These are phyloP conservation scores for Macrolepiota dolichaula DNA, from an alignment of 768 basidiomycete species.

Conservation along the genomic window DNA sequence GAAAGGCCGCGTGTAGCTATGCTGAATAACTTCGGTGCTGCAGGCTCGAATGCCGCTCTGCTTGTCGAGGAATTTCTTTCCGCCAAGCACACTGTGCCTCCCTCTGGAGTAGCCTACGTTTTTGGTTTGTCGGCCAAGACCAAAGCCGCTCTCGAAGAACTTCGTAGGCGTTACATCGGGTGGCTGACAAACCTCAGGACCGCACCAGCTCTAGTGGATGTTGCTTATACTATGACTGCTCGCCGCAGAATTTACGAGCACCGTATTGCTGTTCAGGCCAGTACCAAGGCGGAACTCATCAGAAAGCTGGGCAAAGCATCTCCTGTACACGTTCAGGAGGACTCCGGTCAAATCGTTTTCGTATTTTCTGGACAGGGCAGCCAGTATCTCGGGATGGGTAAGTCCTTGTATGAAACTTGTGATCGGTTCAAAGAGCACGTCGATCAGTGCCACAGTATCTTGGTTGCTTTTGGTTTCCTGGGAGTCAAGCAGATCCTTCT, in stretches of 20 bases:
- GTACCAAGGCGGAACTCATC: slow-evolving; percentile 41
- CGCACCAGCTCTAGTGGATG: slow-evolving; percentile 33
- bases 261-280: slow-evolving; percentile 49
- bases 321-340: slow-evolving; percentile 25
- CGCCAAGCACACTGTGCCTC: background rate
- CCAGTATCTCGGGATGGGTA: slow-evolving; percentile 66
- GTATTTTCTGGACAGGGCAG: slow-evolving; percentile 76
- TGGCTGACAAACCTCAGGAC: slow-evolving; percentile 38
- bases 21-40: slow-evolving; percentile 75
- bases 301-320: slow-evolving; percentile 36
- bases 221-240: slow-evolving; percentile 68
- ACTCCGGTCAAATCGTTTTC: slow-evolving; percentile 43
- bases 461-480: slow-evolving; percentile 45
- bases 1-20: slow-evolving; percentile 46
- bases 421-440: slow-evolving; percentile 47
- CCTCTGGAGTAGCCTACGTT: slow-evolving; percentile 28
- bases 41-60: slow-evolving; percentile 67
- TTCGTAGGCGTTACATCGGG: slow-evolving; percentile 43
- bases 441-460: slow-evolving; percentile 53
- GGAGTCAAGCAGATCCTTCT: slow-evolving; percentile 27
- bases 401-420: slow-evolving; percentile 46
- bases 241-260: slow-evolving; percentile 54
- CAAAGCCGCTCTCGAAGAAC: slow-evolving; percentile 36
- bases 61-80: slow-evolving; percentile 49
- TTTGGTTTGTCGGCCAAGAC: slow-evolving; percentile 67